These are phyloP conservation scores for Xylaria sp. DNA, from an alignment of 2,329 filamentous ascomycete genomes.

Conservation along the genomic window DNA sequence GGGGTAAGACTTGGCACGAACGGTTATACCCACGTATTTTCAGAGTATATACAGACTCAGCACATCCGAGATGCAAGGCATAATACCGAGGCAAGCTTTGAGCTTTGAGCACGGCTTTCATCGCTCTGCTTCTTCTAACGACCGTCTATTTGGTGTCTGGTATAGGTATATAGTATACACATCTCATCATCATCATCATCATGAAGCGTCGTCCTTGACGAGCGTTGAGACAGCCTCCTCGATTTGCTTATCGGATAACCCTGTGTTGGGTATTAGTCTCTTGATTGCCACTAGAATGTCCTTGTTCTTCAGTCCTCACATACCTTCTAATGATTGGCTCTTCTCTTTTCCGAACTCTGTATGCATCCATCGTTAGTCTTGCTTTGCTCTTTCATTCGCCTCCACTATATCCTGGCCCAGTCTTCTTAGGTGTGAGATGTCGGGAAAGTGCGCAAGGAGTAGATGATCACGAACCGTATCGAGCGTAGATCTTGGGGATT, in stretches of 20 bases:
- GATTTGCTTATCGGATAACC: constrained; percentile 69
- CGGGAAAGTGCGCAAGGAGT: not conserved
- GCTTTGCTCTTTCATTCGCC: not conserved
- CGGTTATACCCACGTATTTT: not conserved
- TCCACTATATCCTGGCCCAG: not conserved
- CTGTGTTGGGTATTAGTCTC: constrained; percentile 42
- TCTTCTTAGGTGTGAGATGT: no score
- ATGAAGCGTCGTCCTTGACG: constrained; percentile 58
- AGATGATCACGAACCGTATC: constrained; percentile 77
- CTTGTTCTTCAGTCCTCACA: not conserved
- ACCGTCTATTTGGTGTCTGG: constrained; percentile 20
- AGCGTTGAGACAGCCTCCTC: constrained; percentile 67
- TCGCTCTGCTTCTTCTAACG: constrained; percentile 14
- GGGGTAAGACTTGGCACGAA: not conserved
- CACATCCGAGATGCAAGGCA: not conserved
- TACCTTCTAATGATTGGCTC: constrained; percentile 66
- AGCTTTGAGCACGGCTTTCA: not conserved
- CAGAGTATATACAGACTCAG: not conserved
- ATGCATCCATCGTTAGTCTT: constrained; percentile 37
- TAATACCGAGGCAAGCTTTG: not conserved
- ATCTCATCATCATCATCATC: constrained; percentile 35
- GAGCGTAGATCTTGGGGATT: constrained; percentile 85
- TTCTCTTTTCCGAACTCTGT: constrained; percentile 68
- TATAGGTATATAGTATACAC: constrained; percentile 34
- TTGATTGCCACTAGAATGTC: no score